Base-by-base conservation (phyloP, 2,329 filamentous ascomycete species). In the Calonectria naviculata region DNA sequence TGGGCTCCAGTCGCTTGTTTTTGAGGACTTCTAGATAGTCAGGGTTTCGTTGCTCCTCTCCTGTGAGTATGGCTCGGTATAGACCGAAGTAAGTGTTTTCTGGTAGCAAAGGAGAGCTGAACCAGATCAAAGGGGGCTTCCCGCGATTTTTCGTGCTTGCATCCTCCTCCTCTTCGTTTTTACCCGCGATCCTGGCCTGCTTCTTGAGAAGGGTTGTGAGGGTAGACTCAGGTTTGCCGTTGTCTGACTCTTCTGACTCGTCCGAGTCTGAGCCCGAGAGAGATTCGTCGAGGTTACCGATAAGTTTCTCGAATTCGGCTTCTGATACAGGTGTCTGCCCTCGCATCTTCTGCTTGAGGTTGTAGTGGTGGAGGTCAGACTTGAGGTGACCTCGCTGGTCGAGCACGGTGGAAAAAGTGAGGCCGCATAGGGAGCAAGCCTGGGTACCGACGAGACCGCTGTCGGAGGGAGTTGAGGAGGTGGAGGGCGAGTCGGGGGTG, bases 301-400 rank as follows among this genome's bases (percentile, higher is more conserved):
- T 88, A 8, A 98, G 88, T 80, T 93, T 94, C 81, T 97, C 94
- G 76, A 99, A 99, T 38, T 98, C 95, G 9, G 80, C 82, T 80
- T 99, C 97, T 1, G 91, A 90, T 1, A 98, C 93, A 0, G 94
- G 84, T 12, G 88, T 89, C 69, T 88, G 87, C 0, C 94, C 94
- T 56, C 94, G 91, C 68, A 98, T 85, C 85, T 94, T 97, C 81
- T 96, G 94, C 84, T 98, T 98, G 72, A 98, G 85, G 81, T 99
- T 99, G 85, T 98, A 99, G 74, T 93, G 90, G 82, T 99, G 97
- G 60, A 97, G 88, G 79, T 99, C 97, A 12, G 96, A 98, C 78
- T 94, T 93, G 69, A 94, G 91, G 83, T 99, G 97, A 70, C 91
- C 89, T 72, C 94, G 90, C 81, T 98, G 96, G 72, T 98, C 96